Evolutionary conservation across 1,284 basidiomycete species (phyloP).

Genomic region (Leccinum angustisporum): DNA sequence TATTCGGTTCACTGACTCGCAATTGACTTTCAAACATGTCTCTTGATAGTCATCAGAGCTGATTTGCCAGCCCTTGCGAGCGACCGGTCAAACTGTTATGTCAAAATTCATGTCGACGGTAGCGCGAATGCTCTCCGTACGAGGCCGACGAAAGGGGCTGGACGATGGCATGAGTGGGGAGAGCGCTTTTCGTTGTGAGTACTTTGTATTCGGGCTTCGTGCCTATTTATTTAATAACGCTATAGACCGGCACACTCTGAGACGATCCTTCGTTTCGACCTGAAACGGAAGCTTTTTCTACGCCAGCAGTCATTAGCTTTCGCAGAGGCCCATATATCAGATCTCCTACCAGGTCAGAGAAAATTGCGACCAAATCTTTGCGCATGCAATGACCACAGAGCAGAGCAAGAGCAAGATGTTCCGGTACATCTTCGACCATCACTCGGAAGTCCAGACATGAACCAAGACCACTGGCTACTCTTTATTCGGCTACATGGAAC

Average conservation of each 20-base stretch:
- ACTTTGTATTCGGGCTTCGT: neutral
- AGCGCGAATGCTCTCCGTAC: slow-evolving; percentile 14
- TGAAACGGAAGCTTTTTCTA: slow-evolving; percentile 23
- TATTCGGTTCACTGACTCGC: neutral
- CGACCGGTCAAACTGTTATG: slow-evolving; percentile 27
- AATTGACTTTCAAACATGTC: neutral
- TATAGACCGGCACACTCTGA: slow-evolving; percentile 15
- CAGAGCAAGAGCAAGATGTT: slow-evolving; percentile 18
- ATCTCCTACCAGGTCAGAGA: slow-evolving; percentile 16
- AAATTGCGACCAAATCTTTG: neutral
- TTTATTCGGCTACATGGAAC: slow-evolving; percentile 21
- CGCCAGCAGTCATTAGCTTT: slow-evolving; percentile 16
- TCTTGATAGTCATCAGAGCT: slow-evolving; percentile 23
- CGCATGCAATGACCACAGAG: neutral
- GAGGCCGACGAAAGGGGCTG: slow-evolving; percentile 17
- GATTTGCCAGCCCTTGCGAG: slow-evolving; percentile 21
- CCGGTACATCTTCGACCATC: slow-evolving; percentile 18
- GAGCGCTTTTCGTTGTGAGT: slow-evolving; percentile 25
- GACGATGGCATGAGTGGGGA: slow-evolving; percentile 21
- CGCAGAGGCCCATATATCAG: slow-evolving; percentile 17
- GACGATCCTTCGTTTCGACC: slow-evolving; percentile 25
- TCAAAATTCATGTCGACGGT: slow-evolving; percentile 24
- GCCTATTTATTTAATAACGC: neutral
- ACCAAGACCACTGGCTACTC: slow-evolving; percentile 18
- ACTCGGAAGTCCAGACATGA: slow-evolving; percentile 1